These are phyloP conservation scores for Trichoderma sp. DNA, from an alignment of 2,329 filamentous ascomycete species.

Conservation along the genomic window DNA sequence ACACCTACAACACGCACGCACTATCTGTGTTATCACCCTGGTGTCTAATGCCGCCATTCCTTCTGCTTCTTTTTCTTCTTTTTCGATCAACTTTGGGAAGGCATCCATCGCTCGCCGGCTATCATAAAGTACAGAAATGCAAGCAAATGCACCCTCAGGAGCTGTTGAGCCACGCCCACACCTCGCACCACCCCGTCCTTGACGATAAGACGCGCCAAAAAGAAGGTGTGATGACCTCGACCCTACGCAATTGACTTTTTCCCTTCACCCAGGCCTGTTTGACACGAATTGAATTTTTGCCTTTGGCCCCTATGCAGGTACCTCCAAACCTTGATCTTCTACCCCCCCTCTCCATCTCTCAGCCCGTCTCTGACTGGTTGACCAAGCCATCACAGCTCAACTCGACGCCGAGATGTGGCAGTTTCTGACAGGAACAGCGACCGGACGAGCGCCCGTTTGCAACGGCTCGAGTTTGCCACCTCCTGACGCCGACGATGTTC, in stretches of 20 bases:
- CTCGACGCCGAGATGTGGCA: not conserved
- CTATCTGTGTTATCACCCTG: not conserved
- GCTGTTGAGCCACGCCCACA: too few species aligned
- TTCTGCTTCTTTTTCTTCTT: not conserved
- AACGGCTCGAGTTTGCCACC: conserved; percentile 7
- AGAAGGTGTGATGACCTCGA: too few species aligned
- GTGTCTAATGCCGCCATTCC: too few species aligned
- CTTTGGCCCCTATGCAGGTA: conserved; percentile 21
- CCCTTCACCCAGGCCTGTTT: not conserved
- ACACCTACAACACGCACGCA: not conserved
- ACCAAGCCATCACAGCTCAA: not conserved
- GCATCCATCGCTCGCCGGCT: not conserved
- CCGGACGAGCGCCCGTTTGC: conserved; percentile 6
- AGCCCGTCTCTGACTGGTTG: conserved; percentile 12
- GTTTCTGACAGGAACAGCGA: conserved; percentile 10
- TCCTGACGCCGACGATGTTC: conserved; percentile 11
- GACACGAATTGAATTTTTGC: not conserved
- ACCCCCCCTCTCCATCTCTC: not conserved
- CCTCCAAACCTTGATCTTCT: conserved; percentile 5
- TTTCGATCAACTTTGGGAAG: not conserved
- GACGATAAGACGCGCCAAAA: not conserved
- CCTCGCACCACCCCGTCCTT: too few species aligned
- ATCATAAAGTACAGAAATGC: not conserved
- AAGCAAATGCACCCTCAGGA: too few species aligned
- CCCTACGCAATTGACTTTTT: conserved; percentile 18